Conservation (phyloP, 345 rosid genomes). For the Moringa oleifera region DNA sequence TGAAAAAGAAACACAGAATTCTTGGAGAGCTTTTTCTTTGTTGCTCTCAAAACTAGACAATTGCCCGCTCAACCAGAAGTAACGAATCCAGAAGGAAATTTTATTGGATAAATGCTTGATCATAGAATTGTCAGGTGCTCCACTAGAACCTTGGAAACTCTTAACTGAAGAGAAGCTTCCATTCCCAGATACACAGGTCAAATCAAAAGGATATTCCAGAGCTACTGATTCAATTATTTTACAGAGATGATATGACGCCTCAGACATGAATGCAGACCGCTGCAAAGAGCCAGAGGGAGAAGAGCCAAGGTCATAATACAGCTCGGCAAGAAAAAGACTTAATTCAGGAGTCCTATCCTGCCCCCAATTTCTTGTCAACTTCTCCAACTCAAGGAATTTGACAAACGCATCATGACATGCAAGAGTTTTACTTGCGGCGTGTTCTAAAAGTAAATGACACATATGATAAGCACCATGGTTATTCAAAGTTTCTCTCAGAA, state of each 20-base stretch:
- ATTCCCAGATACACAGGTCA: constrained; percentile 26
- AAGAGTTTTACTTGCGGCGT: constrained; percentile 41
- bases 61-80: constrained; percentile 88
- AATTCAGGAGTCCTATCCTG: constrained; percentile 79
- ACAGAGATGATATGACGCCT: constrained; percentile 81
- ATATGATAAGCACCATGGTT: constrained; percentile 88
- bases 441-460: constrained; percentile 84
- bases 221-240: constrained; percentile 88
- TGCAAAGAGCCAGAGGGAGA: constrained; percentile 44
- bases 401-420: constrained; percentile 40
- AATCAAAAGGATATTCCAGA: constrained; percentile 46
- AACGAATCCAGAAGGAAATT: constrained; percentile 73
- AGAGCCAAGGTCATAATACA: constrained; percentile 68
- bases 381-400: constrained; percentile 80
- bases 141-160: constrained; percentile 32
- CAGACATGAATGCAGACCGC: constrained; percentile 49
- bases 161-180: constrained; percentile 28
- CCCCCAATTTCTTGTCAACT: constrained; percentile 78
- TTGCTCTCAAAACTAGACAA: constrained; percentile 69
- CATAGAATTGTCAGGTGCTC: constrained; percentile 15
- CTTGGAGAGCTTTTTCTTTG: constrained; percentile 73
- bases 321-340: constrained; percentile 87
- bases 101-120: constrained; percentile 33
- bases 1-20: constrained; percentile 55
- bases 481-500: constrained; percentile 60